Conservation (phyloP, 306 rosid species). For the Acacia crassicarpa region DNA sequence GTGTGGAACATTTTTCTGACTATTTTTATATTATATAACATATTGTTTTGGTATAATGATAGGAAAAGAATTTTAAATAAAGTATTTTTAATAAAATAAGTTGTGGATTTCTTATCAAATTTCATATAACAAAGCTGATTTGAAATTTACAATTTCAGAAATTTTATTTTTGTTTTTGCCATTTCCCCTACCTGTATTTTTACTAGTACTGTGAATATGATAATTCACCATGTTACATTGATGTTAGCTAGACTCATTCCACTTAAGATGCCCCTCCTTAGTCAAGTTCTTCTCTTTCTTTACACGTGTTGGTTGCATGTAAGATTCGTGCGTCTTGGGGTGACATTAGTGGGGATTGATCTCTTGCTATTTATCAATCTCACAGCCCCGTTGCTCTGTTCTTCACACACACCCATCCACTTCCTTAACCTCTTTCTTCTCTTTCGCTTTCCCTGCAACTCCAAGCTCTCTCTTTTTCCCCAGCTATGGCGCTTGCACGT, state of each 20-base stretch:
- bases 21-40: too few relatives aligned
- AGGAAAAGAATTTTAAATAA: too few relatives aligned
- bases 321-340: constrained; percentile 27
- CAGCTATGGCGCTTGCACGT: constrained; percentile 53
- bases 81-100: too few relatives aligned
- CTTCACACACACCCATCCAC: constrained; percentile 13
- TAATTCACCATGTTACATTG: not conserved
- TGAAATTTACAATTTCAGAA: too few relatives aligned
- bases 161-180: too few relatives aligned
- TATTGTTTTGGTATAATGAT: rapidly evolving
- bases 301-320: constrained; percentile 32
- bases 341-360: not conserved
- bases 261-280: not conserved
- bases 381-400: constrained; percentile 28
- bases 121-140: rapidly evolving
- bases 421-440: constrained; percentile 1
- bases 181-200: too few relatives aligned
- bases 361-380: constrained; percentile 41
- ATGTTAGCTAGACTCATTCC: not conserved
- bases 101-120: too few relatives aligned
- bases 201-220: not conserved
- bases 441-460: not conserved
- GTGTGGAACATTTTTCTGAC: too few relatives aligned
- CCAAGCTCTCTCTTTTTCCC: not conserved
- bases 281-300: not conserved